Base-by-base conservation (phyloP, 257 asterid genomes). In the Craterostigma plantagineum region DNA sequence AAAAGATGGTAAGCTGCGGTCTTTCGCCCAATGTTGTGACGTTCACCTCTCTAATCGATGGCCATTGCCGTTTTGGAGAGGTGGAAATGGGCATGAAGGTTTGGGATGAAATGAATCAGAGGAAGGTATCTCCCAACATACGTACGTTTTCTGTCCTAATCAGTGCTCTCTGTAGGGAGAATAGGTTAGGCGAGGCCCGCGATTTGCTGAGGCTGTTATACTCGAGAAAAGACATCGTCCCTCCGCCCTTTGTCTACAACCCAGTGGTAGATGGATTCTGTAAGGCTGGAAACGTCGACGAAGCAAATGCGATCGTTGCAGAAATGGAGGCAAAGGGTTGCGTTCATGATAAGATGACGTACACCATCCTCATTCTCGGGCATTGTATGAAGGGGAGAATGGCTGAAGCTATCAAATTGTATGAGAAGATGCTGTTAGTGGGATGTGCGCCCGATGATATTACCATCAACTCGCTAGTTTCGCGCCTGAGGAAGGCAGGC, bases 341-440 rank as follows among this genome's bases (percentile, higher is more conserved):
- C 57, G 30, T 30, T 35, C 92, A 76, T 58, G 98, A 90, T 70
- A 83, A 72, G 66, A 55, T 70, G 61, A 90, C 98, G 11, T 90
- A 70, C 58, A 90, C 95, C 35, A 90, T 79, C 60, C 76, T 90
- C 58, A 83, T 83, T 61, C 34, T 83, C 33, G 98, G 98, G 57
- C 94, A 83, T 48, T 83, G 98, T 70, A 79, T 82, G 97, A 87
- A 82, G 70, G 97, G 97, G 54, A 79, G 90, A 70, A 69, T 76
- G 81, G 38, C 42, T 53, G 95, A 82, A 54, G 93, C 92, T 27
- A 61, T 79, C 51, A 58, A 54, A 36, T 47, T 87, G 49, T 87
- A 69, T 49, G 51, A 65, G 51, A 79, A 73, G 69, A 87, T 82
- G 97, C 43, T 74, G 52, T 55, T 61, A 23, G 64, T 73, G 37